Percentiles rank a stretch among this genome's conserved stretches.
These are phyloP conservation scores for Diaporthe citrichinensis DNA, from an alignment of 2,329 filamentous ascomycete genomes.

Conservation along the genomic window DNA sequence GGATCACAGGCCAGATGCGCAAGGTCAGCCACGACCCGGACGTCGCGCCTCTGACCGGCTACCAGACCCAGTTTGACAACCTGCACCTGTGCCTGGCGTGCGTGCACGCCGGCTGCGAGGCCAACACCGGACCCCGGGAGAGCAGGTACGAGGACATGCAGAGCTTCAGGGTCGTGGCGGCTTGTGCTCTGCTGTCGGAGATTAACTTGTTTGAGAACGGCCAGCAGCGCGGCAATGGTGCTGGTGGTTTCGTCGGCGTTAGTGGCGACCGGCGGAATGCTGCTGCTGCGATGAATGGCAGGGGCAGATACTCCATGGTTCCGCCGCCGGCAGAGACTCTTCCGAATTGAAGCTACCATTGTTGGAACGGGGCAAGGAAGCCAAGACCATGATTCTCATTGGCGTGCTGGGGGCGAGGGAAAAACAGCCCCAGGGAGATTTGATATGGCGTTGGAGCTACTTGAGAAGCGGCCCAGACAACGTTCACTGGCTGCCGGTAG, in stretches of 20 bases:
- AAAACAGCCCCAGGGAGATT: too few relatives aligned
- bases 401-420: neutral
- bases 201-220: constrained; percentile 38
- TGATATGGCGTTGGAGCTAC: neutral
- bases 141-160: constrained; percentile 42
- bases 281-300: neutral
- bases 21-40: constrained; percentile 18
- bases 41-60: constrained; percentile 27
- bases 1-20: constrained; percentile 55
- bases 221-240: neutral
- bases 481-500: neutral
- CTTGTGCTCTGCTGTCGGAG: constrained; percentile 49
- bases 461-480: neutral
- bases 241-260: constrained; percentile 20
- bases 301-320: neutral
- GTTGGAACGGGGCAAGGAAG: too few relatives aligned
- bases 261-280: neutral
- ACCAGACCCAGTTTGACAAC: constrained; percentile 40
- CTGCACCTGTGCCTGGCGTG: constrained; percentile 52
- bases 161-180: constrained; percentile 52
- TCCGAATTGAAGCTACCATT: neutral
- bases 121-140: neutral
- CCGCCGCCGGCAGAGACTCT: neutral
- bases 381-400: accelerated
- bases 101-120: constrained; percentile 43